Percentiles rank a stretch among this genome's conserved stretches.
Evolutionary conservation across 2,329 filamentous ascomycete species (phyloP).

Genomic region (Colletotrichum sp.): DNA sequence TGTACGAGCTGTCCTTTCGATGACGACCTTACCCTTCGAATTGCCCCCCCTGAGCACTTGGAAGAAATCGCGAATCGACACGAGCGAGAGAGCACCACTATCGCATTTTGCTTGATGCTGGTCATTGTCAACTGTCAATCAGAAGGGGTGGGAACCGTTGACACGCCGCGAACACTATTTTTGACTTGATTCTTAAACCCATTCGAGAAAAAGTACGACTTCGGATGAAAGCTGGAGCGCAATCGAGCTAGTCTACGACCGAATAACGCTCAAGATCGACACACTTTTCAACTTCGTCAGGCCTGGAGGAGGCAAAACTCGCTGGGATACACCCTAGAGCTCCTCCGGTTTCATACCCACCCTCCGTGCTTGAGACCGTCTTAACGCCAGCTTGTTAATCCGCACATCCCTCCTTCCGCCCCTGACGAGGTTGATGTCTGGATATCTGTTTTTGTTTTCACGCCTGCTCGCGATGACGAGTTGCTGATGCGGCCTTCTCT

Average conservation of each 20-base stretch:
- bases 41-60: neutral
- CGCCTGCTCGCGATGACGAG: neutral
- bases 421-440: neutral
- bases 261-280: neutral
- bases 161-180: neutral
- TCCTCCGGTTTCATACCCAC: slow-evolving; percentile 12
- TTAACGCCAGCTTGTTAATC: slow-evolving; percentile 6
- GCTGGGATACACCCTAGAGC: neutral
- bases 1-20: neutral
- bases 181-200: neutral
- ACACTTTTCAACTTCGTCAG: neutral
- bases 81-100: neutral
- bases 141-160: neutral
- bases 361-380: neutral
- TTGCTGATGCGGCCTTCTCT: slow-evolving; percentile 6
- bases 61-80: neutral
- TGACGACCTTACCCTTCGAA: neutral
- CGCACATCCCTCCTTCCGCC: neutral
- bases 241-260: neutral
- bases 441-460: neutral
- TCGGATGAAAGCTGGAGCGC: slow-evolving; percentile 8
- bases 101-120: neutral
- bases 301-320: neutral
- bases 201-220: slow-evolving; percentile 2
- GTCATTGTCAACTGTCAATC: neutral